Evolutionary conservation across 495 filamentous ascomycete genomes (phyloP), one percentile per base, ranked within the genome.

Genomic region (Schizothecium vesticola): DNA sequence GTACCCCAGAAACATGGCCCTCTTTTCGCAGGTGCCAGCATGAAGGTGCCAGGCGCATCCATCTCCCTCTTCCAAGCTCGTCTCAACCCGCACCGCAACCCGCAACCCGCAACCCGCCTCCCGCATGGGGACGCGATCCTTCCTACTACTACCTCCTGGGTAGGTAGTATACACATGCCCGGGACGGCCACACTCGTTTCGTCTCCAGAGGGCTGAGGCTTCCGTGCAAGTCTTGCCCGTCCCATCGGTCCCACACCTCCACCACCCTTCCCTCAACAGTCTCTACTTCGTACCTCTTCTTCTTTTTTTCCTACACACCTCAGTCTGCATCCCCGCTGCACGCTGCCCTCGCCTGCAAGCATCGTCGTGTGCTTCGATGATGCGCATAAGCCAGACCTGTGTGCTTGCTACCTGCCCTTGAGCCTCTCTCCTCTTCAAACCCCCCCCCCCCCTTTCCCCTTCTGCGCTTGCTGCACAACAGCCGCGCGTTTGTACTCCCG

Each of bases 401-500:
- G 51, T 64, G 22, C 61, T 33, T 65, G 57, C 64, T 67, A 62
- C 60, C 62, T 58, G 59, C 28, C 65, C 61, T 68, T 61, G 57
- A 71, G 67, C 65, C 56, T 72, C 72, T 63, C 62, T 61, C 43
- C 26, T 64, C 19, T 61, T 51, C 57, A 64, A 16, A 36, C 60
- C 43, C 61, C 51, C 66, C 58, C 55, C 28, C 58, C 57, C 51
- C 67, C 43, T 31, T 51, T 13, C 36, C 57, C 19, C 60, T 43
- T 59, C 64, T 64, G 61, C 70, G 63, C 65, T 64, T 71, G 71
- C 71, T 69, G 67, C 69, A 51, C 43, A 69, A 70, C 73, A 78
- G 76, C 74, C 76, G 76, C 76, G 74, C 76, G 73, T 74, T 24
- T 66, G 73, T 73, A 74, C 64, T 63, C 61, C 66, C 62, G 66